Base-by-base conservation (phyloP, 2,329 filamentous ascomycete species). In the Fusarium virguliforme region DNA sequence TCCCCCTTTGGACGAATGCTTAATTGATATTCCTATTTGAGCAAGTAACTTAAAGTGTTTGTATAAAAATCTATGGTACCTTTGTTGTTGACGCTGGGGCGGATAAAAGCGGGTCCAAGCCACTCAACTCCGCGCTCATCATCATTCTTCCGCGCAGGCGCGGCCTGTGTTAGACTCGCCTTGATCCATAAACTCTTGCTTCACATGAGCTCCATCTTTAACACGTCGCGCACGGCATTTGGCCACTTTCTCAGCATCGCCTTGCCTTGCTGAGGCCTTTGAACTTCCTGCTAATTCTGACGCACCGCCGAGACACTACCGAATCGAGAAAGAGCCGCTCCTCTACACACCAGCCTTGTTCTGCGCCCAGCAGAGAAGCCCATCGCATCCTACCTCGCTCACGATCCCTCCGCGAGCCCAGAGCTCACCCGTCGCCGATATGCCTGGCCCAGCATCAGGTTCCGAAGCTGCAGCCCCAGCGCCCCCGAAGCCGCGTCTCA, bases 401-500 rank as follows among this genome's bases (percentile, higher is more conserved):
- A 51, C 56, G 41, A 55, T 53, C 34, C 13, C 41, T 26, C 28
- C 10, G 6, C 26, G 9, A 50, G 28, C 51, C 22, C 32, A 57
- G 46, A 62, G 34, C 37, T 30, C 48, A 30, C 32, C 35, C 34
- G 32, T 62, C 63, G 51, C 55, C 65, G 70, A 26, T 67, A 82
- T 82, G 80, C 73, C 80, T 28, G 54, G 53, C 35, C 12, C 60
- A 50, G 73, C 72, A 32, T 71, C 77, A 9, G 74, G 70, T 53
- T 67, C 73, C 30, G 69, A 73, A 28, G 72, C 71, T 15, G 71
- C 69, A 60, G 64, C 75, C 34, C 68, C 75, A 46, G 72, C 74
- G 60, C 75, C 77, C 12, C 74, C 79, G 15, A 83, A 82, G 60
- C 81, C 81, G 18, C 81, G 81, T 10, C 77, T 83, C 32, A 83